Base-by-base conservation (phyloP, 2,329 filamentous ascomycete species). In the Parasarocladium wereldwijsianum region DNA sequence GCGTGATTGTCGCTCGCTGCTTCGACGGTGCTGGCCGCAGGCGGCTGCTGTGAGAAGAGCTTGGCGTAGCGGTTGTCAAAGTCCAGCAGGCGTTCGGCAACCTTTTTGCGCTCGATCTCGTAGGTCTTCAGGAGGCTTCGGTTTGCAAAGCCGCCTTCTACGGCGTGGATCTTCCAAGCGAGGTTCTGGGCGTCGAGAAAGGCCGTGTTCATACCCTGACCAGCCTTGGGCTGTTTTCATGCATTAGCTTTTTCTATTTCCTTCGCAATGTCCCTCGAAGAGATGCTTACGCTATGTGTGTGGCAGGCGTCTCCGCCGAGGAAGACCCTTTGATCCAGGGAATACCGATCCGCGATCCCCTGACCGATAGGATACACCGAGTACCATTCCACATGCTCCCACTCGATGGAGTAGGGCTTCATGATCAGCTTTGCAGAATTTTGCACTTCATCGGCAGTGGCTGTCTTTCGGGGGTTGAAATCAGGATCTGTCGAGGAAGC, bases 81-180 rank as follows among this genome's bases (percentile, higher is more conserved):
- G 47, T 78, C 65, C 9, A 94, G 64, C 1, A 94, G 67, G 8
- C 71, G 80, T 53, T 93, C 80, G 5, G 87, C 87, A 24, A 92
- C 77, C 33, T 78, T 65, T 49, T 82, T 86, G 34, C 86, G 76
- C 55, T 94, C 86, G 3, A 67, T 64, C 55, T 94, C 83, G 50
- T 94, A 96, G 0, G 86, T 90, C 37, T 75, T 70, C 29, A 96
- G 66, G 12, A 90, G 64, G 3, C 70, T 69, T 36, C 81, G 76
- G 17, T 74, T 58, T 1, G 84, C 82, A 40, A 93, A 82, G 9
- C 84, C 84, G 16, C 67, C 65, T 49, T 93, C 85, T 8, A 94
- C 87, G 20, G 81, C 75, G 48, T 93, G 86, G 30, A 94, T 81
- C 60, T 96, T 96, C 86, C 86, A 96, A 6, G 86, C 86, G 23